Base-by-base conservation (phyloP, 148 eudicot genomes). In the Heliamphora exappendiculata region DNA sequence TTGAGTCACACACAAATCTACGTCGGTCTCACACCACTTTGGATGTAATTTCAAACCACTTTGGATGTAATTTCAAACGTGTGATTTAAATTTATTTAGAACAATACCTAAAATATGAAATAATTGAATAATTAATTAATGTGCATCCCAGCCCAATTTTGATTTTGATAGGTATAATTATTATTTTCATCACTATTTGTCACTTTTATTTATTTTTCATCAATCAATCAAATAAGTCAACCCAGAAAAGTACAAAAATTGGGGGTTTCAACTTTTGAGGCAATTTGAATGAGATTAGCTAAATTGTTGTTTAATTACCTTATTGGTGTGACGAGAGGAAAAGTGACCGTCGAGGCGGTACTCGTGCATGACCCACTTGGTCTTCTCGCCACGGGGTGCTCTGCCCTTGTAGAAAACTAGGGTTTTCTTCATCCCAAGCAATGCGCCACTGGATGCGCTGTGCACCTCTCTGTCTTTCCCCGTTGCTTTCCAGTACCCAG, bases 351-450 rank as follows among this genome's bases (percentile, higher is more conserved):
- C 94, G 44, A 92, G 97, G 63, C 97, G 91, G 77, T 92, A 92
- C 82, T 92, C 97, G 54, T 90, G 97, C 97, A 92, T 92, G 70
- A 92, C 94, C 97, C 97, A 92, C 59, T 79, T 77, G 42, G 92
- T 88, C 78, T 92, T 92, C 67, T 85, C 80, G 24, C 97, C 97
- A 0, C 89, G 82, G 10, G 97, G 97, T 5, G 94, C 97, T 53
- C 97, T 83, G 19, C 97, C 94, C 77, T 81, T 87, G 85, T 92
- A 90, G 81, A 92, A 92, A 74, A 92, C 94, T 3, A 92, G 82
- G 19, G 94, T 92, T 79, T 92, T 92, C 86, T 92, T 92, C 97
- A 88, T 90, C 49, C 97, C 97, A 7, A 91, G 57, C 62, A 85
- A 67, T 1, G 79, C 36, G 17, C 41, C 77, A 7, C 83, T 79